These are phyloP conservation scores for Fistulifera solaris DNA, from an alignment of 108 stramenopile genomes.

Conservation along the genomic window DNA sequence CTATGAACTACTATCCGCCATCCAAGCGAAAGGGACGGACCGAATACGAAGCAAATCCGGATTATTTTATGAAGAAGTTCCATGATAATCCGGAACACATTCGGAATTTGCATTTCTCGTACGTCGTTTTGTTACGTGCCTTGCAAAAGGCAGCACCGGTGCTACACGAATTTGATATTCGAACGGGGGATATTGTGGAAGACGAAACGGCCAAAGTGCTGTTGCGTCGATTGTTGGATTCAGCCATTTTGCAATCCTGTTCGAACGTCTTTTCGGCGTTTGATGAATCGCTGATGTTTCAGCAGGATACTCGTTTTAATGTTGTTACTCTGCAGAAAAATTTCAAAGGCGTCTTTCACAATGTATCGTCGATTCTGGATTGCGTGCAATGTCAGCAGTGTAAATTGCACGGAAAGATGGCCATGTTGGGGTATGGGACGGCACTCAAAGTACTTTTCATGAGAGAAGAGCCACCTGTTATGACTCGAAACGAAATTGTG, in stretches of 20 bases:
- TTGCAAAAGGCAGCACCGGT: constrained; percentile 68
- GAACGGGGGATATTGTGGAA: constrained; percentile 72
- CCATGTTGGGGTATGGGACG: constrained; percentile 89
- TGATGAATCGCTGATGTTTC: constrained; percentile 91
- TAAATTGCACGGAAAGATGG: constrained; percentile 89
- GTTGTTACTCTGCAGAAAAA: constrained; percentile 56
- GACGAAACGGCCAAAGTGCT: constrained; percentile 70
- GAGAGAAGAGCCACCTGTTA: constrained; percentile 8
- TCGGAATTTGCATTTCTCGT: constrained; percentile 91
- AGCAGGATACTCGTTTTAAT: constrained; percentile 23
- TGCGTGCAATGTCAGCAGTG: constrained; percentile 97
- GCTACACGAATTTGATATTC: constrained; percentile 66
- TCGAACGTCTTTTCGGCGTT: constrained; percentile 82
- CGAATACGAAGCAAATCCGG: constrained; percentile 75
- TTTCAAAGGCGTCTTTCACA: constrained; percentile 91
- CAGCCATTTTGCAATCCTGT: constrained; percentile 66
- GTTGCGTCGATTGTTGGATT: constrained; percentile 61
- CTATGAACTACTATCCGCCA: constrained; percentile 85
- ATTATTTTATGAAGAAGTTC: constrained; percentile 80
- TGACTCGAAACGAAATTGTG: constrained; percentile 84
- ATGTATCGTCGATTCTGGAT: constrained; percentile 81
- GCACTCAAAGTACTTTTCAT: constrained; percentile 87
- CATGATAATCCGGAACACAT: constrained; percentile 73
- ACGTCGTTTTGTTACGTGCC: constrained; percentile 84
- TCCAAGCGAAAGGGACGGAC: constrained; percentile 65